A percentile compares a stretch with the other conserved stretches of the same genome.
Conservation (phyloP, 202 grass and related monocot genomes). For the Miscanthus sacchariflorus region DNA sequence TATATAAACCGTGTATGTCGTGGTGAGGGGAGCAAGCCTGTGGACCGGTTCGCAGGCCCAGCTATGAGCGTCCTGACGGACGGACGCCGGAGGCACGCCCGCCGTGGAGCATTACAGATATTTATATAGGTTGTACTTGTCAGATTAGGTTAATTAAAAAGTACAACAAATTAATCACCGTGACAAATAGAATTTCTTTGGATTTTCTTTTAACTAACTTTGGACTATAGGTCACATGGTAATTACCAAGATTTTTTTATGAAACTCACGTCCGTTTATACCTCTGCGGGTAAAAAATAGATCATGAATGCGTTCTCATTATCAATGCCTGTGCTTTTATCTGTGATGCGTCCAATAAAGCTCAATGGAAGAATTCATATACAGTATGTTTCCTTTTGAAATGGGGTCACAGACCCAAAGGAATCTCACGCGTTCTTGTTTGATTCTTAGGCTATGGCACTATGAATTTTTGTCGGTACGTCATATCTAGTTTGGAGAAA, state of each 20-base stretch:
- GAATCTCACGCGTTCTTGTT: not conserved
- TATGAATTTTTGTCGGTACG: not conserved
- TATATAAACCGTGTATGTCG: no score
- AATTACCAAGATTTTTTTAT: not conserved
- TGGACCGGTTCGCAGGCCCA: no score
- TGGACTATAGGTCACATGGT: not conserved
- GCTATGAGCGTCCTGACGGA: no score
- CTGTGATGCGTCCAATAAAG: not conserved
- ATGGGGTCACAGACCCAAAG: not conserved
- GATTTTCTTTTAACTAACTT: not conserved
- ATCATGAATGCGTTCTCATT: not conserved
- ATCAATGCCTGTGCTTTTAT: not conserved
- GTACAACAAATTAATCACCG: not conserved
- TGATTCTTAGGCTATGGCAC: not conserved
- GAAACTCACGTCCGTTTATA: not conserved
- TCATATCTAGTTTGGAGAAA: not conserved
- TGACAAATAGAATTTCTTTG: not conserved
- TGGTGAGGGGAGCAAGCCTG: no score
- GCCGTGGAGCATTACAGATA: no score
- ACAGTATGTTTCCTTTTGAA: not conserved
- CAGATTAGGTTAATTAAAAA: no score
- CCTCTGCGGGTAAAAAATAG: no score
- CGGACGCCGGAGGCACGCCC: no score
- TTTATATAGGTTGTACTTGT: no score
- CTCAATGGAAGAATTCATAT: not conserved